Conservation (phyloP, 75 land plant species). For the Isoetes taiwanensis region DNA sequence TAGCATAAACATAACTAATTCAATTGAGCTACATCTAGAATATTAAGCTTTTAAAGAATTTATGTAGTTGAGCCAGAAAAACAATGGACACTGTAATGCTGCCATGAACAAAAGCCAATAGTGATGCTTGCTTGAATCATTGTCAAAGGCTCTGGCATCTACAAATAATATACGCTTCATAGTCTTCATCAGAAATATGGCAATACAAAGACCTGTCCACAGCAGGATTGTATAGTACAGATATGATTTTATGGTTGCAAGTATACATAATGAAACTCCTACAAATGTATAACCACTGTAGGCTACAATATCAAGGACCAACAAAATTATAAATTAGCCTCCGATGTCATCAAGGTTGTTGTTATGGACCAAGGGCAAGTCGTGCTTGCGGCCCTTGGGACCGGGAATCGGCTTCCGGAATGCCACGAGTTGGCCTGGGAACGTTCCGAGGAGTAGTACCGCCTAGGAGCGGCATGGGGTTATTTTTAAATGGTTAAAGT, state of each 20-base stretch:
- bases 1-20: too few species aligned
- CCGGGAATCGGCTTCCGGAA: too few species aligned
- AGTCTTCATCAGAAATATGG: conserved; percentile 54
- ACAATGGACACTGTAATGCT: conserved; percentile 48
- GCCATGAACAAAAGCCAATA: conserved; percentile 59
- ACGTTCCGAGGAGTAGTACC: too few species aligned
- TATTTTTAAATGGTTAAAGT: too few species aligned
- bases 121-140: conserved; percentile 65
- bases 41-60: too few species aligned
- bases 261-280: conserved; percentile 29
- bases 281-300: conserved; percentile 56
- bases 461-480: too few species aligned
- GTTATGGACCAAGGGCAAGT: too few species aligned
- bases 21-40: too few species aligned
- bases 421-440: too few species aligned
- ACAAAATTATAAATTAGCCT: too few species aligned
- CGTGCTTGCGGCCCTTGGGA: too few species aligned
- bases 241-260: conserved; percentile 30
- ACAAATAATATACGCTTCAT: conserved; percentile 54
- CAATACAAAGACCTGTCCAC: conserved; percentile 54
- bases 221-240: conserved; percentile 31
- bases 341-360: too few species aligned
- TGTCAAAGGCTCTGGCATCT: conserved; percentile 45
- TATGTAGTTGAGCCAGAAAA: conserved; percentile 59
- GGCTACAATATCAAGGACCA: conserved; percentile 41